phyloP scores from a whole-genome alignment of 1,284 basidiomycete species.

The Microbotryum violaceum region DNA sequence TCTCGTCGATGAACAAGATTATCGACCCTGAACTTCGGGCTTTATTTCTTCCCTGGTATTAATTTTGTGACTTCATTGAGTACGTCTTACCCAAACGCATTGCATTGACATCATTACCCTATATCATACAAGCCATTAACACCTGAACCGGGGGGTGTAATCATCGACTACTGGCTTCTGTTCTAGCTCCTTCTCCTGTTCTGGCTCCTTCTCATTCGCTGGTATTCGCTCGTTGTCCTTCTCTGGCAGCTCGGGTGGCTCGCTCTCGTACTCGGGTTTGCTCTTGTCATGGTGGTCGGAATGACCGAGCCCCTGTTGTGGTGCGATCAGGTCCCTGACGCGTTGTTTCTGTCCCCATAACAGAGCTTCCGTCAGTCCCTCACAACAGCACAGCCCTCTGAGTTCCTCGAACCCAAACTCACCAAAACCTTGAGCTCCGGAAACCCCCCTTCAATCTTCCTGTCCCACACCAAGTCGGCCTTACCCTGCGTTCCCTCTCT shows the following conservation, averaged over 20 bases:
- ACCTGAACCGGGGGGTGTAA: slow-evolving; percentile 14
- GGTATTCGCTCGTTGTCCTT: background rate
- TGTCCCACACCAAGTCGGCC: slow-evolving; percentile 40
- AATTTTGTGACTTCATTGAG: too few relatives aligned
- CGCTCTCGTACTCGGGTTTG: background rate
- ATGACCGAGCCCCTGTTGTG: slow-evolving; percentile 69
- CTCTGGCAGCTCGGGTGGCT: too few relatives aligned
- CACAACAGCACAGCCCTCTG: too few relatives aligned
- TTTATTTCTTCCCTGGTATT: too few relatives aligned
- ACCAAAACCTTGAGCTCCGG: slow-evolving; percentile 79
- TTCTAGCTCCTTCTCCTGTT: background rate
- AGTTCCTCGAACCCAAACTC: slow-evolving; percentile 35
- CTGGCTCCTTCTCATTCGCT: background rate
- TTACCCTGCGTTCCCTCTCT: background rate
- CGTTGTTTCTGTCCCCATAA: slow-evolving; percentile 62
- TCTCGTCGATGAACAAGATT: slow-evolving; percentile 20
- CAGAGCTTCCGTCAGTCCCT: background rate
- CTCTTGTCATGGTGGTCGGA: slow-evolving; percentile 52
- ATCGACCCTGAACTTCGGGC: slow-evolving; percentile 6
- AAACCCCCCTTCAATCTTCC: slow-evolving; percentile 68
- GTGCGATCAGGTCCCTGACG: slow-evolving; percentile 69
- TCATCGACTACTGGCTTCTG: slow-evolving; percentile 5
- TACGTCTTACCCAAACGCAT: too few relatives aligned
- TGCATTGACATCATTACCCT: too few relatives aligned
- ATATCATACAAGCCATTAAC: background rate